Evolutionary conservation across 805 yeast genomes (phyloP).

Genomic region (Starmerella vaccinii): DNA sequence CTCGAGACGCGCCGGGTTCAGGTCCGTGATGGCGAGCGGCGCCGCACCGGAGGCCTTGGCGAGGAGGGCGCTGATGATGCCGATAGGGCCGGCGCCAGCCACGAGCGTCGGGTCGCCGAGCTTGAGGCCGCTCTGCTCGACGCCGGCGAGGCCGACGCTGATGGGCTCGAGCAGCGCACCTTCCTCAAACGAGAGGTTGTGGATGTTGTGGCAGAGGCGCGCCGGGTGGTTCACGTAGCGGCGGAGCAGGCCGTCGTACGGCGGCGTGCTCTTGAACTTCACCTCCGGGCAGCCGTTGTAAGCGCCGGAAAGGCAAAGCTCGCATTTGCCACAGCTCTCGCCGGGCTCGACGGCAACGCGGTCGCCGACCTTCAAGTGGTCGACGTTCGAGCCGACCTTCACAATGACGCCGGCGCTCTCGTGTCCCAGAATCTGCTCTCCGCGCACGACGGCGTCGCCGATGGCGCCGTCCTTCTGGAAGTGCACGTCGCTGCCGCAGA

Average conservation of each 20-base stretch:
- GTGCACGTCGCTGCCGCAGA: conserved; percentile 67
- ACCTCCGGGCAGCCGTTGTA: conserved; percentile 34
- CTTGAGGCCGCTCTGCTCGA: conserved; percentile 39
- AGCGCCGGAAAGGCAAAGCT: conserved; percentile 29
- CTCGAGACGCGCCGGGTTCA: conserved; percentile 37
- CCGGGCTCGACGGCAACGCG: conserved; percentile 41
- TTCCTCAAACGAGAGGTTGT: conserved; percentile 39
- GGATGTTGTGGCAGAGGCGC: conserved; percentile 32
- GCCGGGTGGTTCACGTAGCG: conserved; percentile 34
- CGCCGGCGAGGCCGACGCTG: conserved; percentile 45
- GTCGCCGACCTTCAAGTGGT: conserved; percentile 40
- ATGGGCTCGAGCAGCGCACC: conserved; percentile 51
- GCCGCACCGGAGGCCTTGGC: conserved; percentile 47
- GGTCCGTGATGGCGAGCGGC: conserved; percentile 44
- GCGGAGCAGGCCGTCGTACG: conserved; percentile 31
- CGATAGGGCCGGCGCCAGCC: conserved; percentile 55
- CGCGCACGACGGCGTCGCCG: conserved; percentile 46
- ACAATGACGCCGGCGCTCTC: conserved; percentile 45
- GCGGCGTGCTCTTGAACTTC: conserved; percentile 33
- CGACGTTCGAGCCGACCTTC: conserved; percentile 42
- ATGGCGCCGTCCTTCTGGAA: conserved; percentile 57
- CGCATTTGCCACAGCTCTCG: conserved; percentile 39
- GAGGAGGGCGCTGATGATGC: conserved; percentile 39
- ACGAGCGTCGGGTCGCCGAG: conserved; percentile 42
- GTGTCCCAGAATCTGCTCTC: conserved; percentile 53